These are phyloP conservation scores for Furcasterigmium furcatum DNA, from an alignment of 2,329 filamentous ascomycete species.

Conservation along the genomic window DNA sequence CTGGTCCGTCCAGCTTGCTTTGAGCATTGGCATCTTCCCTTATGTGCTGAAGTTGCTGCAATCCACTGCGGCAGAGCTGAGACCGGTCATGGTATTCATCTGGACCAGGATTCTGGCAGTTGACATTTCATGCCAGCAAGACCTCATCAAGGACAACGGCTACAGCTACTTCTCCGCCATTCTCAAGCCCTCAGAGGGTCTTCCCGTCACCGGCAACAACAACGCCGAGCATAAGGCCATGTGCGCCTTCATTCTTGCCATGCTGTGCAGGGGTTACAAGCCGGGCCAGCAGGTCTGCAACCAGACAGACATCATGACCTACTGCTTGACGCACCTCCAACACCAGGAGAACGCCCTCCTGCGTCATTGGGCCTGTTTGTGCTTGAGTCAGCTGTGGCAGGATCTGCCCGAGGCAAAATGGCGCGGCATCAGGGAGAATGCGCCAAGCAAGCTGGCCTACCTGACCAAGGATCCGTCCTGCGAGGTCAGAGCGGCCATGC, in stretches of 20 bases:
- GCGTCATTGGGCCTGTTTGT: constrained; percentile 93
- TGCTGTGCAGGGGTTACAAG: constrained; percentile 93
- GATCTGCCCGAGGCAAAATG: constrained; percentile 92
- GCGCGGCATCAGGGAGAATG: constrained; percentile 86
- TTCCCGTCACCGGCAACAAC: constrained; percentile 82
- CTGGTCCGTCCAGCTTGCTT: constrained; percentile 96
- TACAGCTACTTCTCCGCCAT: constrained; percentile 97
- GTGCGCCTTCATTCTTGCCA: constrained; percentile 96
- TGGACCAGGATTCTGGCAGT: constrained; percentile 96
- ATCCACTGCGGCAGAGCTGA: constrained; percentile 89
- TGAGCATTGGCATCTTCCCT: constrained; percentile 97
- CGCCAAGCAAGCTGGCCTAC: constrained; percentile 75
- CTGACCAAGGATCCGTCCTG: constrained; percentile 83
- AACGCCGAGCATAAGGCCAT: constrained; percentile 86
- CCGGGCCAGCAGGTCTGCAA: constrained; percentile 91
- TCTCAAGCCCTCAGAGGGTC: constrained; percentile 76
- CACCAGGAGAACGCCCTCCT: constrained; percentile 86
- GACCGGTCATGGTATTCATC: constrained; percentile 99
- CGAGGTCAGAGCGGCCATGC: constrained; percentile 89
- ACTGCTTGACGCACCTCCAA: constrained; percentile 77
- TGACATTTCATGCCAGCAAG: constrained; percentile 87
- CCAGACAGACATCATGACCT: constrained; percentile 84
- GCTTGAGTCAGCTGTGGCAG: constrained; percentile 91
- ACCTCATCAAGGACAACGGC: constrained; percentile 93
- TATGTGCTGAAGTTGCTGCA: constrained; percentile 97